Evolutionary conservation across 495 filamentous ascomycete genomes (phyloP).

Genomic region (Penicillium diatomitis): DNA sequence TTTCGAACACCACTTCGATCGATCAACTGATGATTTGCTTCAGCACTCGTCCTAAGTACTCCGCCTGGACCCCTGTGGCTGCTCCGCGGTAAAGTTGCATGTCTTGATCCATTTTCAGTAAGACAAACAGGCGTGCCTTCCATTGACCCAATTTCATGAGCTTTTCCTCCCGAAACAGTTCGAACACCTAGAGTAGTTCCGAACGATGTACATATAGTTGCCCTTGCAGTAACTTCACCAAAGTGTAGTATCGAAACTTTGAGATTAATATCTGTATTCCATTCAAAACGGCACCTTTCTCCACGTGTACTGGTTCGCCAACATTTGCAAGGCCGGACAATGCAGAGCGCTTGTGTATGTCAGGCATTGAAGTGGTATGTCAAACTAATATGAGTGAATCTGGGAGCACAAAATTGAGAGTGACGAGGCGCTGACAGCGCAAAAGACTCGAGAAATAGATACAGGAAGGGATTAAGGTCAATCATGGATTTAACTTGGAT

Average conservation of each 20-base stretch:
- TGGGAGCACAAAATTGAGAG: slow-evolving; percentile 6
- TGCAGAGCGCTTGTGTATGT: slow-evolving; percentile 9
- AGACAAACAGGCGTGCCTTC: slow-evolving; percentile 10
- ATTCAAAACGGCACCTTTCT: neutral
- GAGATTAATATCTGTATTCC: neutral
- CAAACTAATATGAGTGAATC: slow-evolving; percentile 5
- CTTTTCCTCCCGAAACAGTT: slow-evolving; percentile 5
- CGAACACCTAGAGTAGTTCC: slow-evolving; percentile 1
- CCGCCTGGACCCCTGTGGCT: slow-evolving; percentile 38
- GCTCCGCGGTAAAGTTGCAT: slow-evolving; percentile 32
- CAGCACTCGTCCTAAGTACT: slow-evolving; percentile 34
- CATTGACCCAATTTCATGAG: slow-evolving; percentile 10
- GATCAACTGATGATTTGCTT: neutral
- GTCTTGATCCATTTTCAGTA: slow-evolving; percentile 10
- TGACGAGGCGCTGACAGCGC: slow-evolving; percentile 7
- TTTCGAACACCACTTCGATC: no score
- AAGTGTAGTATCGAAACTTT: slow-evolving; percentile 9
- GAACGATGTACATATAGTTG: slow-evolving; percentile 38
- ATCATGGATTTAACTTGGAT: neutral
- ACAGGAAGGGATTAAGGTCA: slow-evolving; percentile 17
- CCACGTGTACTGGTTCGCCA: slow-evolving; percentile 10
- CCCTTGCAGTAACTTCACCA: slow-evolving; percentile 21
- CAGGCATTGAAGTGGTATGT: slow-evolving; percentile 26
- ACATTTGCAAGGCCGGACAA: slow-evolving; percentile 2
- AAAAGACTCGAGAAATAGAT: slow-evolving; percentile 15